These are phyloP conservation scores for Candida chilensis DNA, from an alignment of 805 yeast genomes.

Conservation along the genomic window DNA sequence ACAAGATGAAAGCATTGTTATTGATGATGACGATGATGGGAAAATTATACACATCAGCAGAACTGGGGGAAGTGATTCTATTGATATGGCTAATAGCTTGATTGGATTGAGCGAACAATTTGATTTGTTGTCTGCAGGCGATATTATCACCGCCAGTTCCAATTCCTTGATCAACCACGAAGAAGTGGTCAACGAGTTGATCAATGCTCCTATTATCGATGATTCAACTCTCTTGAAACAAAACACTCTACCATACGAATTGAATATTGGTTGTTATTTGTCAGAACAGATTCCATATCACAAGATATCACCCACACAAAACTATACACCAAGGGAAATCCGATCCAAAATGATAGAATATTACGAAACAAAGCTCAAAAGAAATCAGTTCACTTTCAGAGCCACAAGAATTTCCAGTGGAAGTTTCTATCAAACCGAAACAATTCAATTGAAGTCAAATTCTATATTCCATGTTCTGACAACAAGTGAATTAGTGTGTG, in stretches of 20 bases:
- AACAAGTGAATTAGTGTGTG: not conserved
- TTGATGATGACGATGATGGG: too few species aligned
- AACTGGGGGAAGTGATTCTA: not conserved
- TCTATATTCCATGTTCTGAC: not conserved
- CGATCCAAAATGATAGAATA: conserved; percentile 1
- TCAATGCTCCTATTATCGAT: conserved; percentile 20
- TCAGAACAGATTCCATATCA: not conserved
- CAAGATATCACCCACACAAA: not conserved
- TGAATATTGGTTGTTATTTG: conserved; percentile 16
- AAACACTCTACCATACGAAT: conserved; percentile 25
- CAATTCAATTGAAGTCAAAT: not conserved
- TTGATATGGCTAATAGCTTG: conserved; percentile 5
- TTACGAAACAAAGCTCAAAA: not conserved
- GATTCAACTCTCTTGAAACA: conserved; percentile 18
- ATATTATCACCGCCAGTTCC: conserved; percentile 15
- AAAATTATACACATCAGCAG: not conserved
- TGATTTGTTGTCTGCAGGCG: too few species aligned
- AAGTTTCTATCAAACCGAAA: too few species aligned
- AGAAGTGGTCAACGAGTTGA: conserved; percentile 19
- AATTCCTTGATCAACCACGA: conserved; percentile 16
- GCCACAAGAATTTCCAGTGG: not conserved
- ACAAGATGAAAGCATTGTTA: too few species aligned
- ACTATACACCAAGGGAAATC: conserved; percentile 4
- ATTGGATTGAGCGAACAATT: conserved; percentile 16
- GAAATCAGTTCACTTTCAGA: not conserved